These are phyloP conservation scores for Leucaena leucocephala DNA, from an alignment of 306 rosid species.

Conservation along the genomic window DNA sequence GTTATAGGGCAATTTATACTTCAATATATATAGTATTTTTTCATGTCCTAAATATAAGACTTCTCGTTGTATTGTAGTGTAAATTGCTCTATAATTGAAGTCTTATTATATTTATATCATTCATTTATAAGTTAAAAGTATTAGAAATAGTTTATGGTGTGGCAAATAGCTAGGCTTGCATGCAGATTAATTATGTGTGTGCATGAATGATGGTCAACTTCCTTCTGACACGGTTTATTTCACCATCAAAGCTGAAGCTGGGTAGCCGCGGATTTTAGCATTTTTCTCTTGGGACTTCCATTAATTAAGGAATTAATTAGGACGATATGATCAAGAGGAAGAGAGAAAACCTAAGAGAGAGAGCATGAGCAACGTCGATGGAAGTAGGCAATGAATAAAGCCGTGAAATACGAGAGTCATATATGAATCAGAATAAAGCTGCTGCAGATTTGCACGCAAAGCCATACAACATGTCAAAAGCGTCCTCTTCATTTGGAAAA, in stretches of 20 bases:
- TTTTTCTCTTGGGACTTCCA: not conserved
- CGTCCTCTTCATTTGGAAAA: slow-evolving; percentile 27
- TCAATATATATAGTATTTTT: too few relatives aligned
- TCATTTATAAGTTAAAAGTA: too few relatives aligned
- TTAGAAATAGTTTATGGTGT: not conserved
- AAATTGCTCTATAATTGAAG: too few relatives aligned
- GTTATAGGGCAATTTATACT: too few relatives aligned
- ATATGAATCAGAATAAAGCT: slow-evolving; percentile 38
- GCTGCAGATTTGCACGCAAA: slow-evolving; percentile 44
- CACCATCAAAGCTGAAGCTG: too few relatives aligned
- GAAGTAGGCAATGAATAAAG: slow-evolving; percentile 30
- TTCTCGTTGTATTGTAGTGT: too few relatives aligned
- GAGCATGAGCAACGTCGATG: not conserved
- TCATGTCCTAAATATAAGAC: too few relatives aligned
- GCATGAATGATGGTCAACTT: not conserved
- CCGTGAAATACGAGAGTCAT: slow-evolving; percentile 27
- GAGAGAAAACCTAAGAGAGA: not conserved
- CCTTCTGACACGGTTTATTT: slow-evolving; percentile 22
- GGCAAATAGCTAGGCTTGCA: slow-evolving; percentile 7
- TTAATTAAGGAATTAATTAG: not conserved
- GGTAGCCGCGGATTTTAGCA: slow-evolving; percentile 11
- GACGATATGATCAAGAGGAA: not conserved
- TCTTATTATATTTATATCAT: too few relatives aligned
- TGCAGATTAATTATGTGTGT: not conserved
- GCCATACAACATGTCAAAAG: slow-evolving; percentile 40